Percentiles rank a stretch among this genome's conserved stretches.
phyloP scores from a whole-genome alignment of 306 rosid species.

The Arachis hypogaea region DNA sequence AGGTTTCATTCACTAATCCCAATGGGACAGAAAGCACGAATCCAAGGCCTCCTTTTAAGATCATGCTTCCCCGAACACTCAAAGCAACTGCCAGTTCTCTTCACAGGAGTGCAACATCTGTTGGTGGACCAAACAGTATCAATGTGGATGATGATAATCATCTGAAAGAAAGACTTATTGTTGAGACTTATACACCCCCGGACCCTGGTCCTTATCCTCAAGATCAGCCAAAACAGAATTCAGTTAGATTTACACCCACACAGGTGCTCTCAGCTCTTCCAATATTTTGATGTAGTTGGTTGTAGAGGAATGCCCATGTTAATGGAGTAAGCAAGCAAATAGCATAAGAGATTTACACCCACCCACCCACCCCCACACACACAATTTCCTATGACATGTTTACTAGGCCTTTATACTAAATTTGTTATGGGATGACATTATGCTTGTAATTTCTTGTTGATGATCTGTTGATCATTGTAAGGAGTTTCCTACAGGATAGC shows the following conservation, averaged over 20 bases:
- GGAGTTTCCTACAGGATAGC: slow-evolving; percentile 17
- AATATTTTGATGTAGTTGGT: slow-evolving; percentile 32
- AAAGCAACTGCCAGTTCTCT: slow-evolving; percentile 59
- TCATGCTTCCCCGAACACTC: slow-evolving; percentile 73
- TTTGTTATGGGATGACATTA: slow-evolving; percentile 20
- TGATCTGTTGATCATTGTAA: slow-evolving; percentile 15
- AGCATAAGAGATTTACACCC: too few species aligned
- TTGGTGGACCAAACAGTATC: slow-evolving; percentile 48
- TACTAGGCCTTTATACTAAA: not conserved
- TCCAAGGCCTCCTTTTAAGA: slow-evolving; percentile 83
- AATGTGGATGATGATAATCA: slow-evolving; percentile 47
- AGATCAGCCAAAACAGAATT: slow-evolving; percentile 94
- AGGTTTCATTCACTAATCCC: slow-evolving; percentile 73
- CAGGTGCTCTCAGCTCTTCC: slow-evolving; percentile 63
- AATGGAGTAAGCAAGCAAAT: too few species aligned
- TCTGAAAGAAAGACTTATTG: slow-evolving; percentile 63
- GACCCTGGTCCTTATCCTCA: slow-evolving; percentile 99
- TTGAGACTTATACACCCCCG: slow-evolving; percentile 90
- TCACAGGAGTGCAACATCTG: slow-evolving; percentile 52
- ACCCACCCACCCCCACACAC: too few species aligned
- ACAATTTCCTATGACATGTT: too few species aligned
- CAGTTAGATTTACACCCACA: slow-evolving; percentile 88
- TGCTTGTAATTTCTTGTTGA: slow-evolving; percentile 10
- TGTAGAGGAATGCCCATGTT: slow-evolving; percentile 14
- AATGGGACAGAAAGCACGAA: slow-evolving; percentile 62